phyloP scores from a whole-genome alignment of 2,329 filamentous ascomycete species.

The Clathrospora elynae region DNA sequence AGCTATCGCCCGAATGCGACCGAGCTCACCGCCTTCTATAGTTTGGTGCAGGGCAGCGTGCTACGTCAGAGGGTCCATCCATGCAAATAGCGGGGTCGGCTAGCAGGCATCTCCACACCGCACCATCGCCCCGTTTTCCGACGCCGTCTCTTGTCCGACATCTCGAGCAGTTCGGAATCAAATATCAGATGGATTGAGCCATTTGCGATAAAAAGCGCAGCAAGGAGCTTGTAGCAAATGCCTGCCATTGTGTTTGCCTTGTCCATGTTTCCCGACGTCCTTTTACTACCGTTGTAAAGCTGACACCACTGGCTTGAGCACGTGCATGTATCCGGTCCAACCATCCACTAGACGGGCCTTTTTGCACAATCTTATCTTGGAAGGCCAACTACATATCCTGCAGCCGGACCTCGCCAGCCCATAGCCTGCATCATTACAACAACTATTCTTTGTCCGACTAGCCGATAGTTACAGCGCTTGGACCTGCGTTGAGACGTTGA shows the following conservation, averaged over 20 bases:
- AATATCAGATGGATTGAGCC: too few relatives aligned
- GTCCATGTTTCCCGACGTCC: neutral
- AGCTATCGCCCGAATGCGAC: constrained; percentile 15
- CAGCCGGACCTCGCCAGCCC: constrained; percentile 22
- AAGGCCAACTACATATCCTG: constrained; percentile 35
- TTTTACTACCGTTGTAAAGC: neutral
- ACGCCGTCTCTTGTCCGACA: constrained; percentile 11
- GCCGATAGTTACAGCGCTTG: constrained; percentile 13
- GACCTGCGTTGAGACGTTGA: constrained; percentile 4
- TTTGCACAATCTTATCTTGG: constrained; percentile 36
- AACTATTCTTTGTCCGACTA: constrained; percentile 11
- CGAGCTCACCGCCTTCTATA: constrained; percentile 28
- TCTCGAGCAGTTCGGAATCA: too few relatives aligned
- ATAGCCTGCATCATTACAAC: constrained; percentile 15
- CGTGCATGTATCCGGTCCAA: constrained; percentile 29
- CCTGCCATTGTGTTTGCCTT: neutral
- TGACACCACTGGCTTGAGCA: constrained; percentile 13
- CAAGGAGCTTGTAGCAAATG: neutral
- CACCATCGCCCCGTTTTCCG: constrained; percentile 21
- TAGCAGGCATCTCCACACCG: constrained; percentile 14
- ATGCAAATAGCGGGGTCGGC: constrained; percentile 22
- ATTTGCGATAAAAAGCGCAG: too few relatives aligned
- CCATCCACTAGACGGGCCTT: constrained; percentile 32
- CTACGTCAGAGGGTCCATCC: too few relatives aligned
- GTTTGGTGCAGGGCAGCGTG: too few relatives aligned